Evolutionary conservation across 2,329 filamentous ascomycete species (phyloP).

Genomic region (Dactylonectria estremocensis): DNA sequence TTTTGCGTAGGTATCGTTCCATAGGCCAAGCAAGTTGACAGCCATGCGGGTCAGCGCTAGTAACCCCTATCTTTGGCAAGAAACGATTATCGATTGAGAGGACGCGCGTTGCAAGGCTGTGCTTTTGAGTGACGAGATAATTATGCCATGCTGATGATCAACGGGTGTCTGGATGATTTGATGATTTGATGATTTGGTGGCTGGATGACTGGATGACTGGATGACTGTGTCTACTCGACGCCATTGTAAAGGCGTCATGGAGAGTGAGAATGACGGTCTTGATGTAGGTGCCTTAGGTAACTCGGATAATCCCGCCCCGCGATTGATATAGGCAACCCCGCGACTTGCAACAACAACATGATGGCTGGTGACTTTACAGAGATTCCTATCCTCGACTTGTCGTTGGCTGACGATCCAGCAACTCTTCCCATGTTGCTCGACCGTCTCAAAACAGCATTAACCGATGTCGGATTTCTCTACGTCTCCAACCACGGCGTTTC

Average conservation of each 20-base stretch:
- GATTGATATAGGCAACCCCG: background rate
- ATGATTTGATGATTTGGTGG: too few relatives aligned
- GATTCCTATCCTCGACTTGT: slow-evolving; percentile 67
- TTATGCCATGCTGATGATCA: too few relatives aligned
- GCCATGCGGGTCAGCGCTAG: slow-evolving; percentile 11
- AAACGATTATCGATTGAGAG: background rate
- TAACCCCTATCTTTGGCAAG: slow-evolving; percentile 1
- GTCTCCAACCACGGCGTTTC: slow-evolving; percentile 65
- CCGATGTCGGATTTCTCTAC: slow-evolving; percentile 69
- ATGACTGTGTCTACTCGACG: background rate
- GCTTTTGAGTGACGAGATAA: background rate
- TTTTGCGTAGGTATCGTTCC: background rate
- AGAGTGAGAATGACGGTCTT: too few relatives aligned
- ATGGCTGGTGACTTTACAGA: slow-evolving; percentile 50
- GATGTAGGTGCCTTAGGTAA: too few relatives aligned
- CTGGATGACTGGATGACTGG: background rate
- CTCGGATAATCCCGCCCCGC: background rate
- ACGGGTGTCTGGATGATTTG: too few relatives aligned
- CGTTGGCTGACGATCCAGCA: slow-evolving; percentile 54
- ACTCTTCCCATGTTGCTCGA: slow-evolving; percentile 56
- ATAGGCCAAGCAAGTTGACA: background rate
- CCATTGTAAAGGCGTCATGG: too few relatives aligned
- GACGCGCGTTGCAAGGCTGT: slow-evolving; percentile 1
- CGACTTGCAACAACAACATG: background rate
- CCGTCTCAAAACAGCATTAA: slow-evolving; percentile 62